A percentile compares a stretch with the other conserved stretches of the same genome.
phyloP scores from a whole-genome alignment of 1,139 yeast genomes.

The Geotrichum macrosporum region DNA sequence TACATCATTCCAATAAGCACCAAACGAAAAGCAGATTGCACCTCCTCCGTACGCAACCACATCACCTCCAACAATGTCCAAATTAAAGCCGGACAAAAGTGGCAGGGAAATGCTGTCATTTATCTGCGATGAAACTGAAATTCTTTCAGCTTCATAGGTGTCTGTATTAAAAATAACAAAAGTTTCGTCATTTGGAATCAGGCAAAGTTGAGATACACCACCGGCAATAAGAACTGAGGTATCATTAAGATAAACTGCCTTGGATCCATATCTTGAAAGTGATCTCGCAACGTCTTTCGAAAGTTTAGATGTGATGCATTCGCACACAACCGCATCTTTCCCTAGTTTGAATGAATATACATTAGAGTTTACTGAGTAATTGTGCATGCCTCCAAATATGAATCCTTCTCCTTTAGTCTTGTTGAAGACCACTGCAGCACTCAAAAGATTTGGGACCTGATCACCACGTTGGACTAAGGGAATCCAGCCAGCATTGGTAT shows the following conservation, averaged over 20 bases:
- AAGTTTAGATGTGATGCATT: conserved; percentile 19
- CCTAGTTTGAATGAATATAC: conserved; percentile 39
- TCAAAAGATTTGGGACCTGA: conserved; percentile 20
- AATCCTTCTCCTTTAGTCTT: conserved; percentile 39
- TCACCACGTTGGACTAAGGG: conserved; percentile 15
- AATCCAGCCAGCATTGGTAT: conserved; percentile 26
- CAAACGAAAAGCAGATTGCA: conserved; percentile 80
- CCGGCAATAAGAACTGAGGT: conserved; percentile 50
- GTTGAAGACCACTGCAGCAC: conserved; percentile 40
- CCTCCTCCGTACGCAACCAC: conserved; percentile 61
- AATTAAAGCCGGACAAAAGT: conserved; percentile 57
- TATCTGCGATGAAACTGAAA: conserved; percentile 4
- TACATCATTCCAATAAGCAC: conserved; percentile 56
- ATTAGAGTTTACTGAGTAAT: conserved; percentile 38
- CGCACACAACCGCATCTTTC: conserved; percentile 21
- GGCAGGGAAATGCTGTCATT: conserved; percentile 43
- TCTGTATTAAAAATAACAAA: conserved; percentile 41
- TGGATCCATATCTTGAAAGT: conserved; percentile 25
- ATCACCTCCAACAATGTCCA: conserved; percentile 32
- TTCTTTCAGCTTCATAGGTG: not conserved
- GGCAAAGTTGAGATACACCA: conserved; percentile 49
- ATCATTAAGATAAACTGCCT: conserved; percentile 24
- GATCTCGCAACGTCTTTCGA: conserved; percentile 4
- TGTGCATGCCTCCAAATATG: conserved; percentile 53
- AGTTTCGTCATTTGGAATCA: conserved; percentile 41